A percentile compares a stretch with the other conserved stretches of the same genome.
These are phyloP conservation scores for Lodderomyces theae DNA, from an alignment of 1,139 yeast genomes.

Conservation along the genomic window DNA sequence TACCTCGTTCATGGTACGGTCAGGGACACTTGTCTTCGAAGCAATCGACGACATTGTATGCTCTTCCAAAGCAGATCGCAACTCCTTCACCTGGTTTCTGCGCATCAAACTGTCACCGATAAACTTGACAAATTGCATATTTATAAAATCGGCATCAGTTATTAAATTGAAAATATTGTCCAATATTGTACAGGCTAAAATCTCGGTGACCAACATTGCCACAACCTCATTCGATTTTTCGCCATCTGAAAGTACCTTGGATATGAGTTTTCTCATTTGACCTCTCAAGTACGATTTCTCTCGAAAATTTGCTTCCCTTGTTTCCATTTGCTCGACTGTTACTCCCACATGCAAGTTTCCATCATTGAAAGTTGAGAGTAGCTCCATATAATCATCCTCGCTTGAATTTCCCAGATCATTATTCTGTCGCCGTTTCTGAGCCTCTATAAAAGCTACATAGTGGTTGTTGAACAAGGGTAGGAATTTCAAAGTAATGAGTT, in stretches of 20 bases:
- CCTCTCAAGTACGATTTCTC: slow-evolving; percentile 53
- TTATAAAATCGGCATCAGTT: slow-evolving; percentile 77
- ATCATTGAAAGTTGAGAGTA: slow-evolving; percentile 58
- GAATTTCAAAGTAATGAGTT: slow-evolving; percentile 53
- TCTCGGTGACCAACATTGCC: slow-evolving; percentile 54
- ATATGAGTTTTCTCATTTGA: slow-evolving; percentile 45
- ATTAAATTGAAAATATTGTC: slow-evolving; percentile 54
- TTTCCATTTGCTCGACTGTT: slow-evolving; percentile 35
- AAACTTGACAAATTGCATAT: slow-evolving; percentile 56
- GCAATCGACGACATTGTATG: slow-evolving; percentile 38
- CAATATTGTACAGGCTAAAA: slow-evolving; percentile 50
- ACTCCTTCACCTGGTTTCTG: slow-evolving; percentile 69
- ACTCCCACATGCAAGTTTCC: slow-evolving; percentile 65
- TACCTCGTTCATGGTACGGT: not conserved
- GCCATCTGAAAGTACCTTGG: slow-evolving; percentile 44
- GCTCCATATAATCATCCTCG: slow-evolving; percentile 55
- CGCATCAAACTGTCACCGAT: slow-evolving; percentile 71
- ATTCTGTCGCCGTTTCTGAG: not conserved
- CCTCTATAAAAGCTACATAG: slow-evolving; percentile 45
- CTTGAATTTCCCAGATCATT: not conserved
- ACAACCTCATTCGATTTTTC: slow-evolving; percentile 56
- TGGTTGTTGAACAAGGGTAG: slow-evolving; percentile 71
- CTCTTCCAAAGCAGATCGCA: slow-evolving; percentile 67
- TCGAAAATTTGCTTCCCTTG: slow-evolving; percentile 30
- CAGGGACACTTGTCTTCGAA: not conserved